Percentiles rank a stretch among this genome's conserved stretches.
These are phyloP conservation scores for Lentinula aciculospora DNA, from an alignment of 768 basidiomycete species.

Conservation along the genomic window DNA sequence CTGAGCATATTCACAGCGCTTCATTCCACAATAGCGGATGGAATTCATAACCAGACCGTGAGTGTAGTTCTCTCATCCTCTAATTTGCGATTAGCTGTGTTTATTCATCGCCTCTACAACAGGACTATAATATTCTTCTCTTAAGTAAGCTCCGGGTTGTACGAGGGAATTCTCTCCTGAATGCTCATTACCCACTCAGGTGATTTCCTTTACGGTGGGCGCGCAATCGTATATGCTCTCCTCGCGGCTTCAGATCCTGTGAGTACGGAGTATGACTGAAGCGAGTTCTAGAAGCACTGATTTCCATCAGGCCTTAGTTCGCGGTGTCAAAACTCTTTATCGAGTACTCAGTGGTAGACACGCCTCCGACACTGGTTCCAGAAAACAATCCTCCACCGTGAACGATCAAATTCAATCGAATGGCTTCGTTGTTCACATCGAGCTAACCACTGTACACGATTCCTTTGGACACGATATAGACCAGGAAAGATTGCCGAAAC, in stretches of 20 bases:
- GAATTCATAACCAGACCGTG: constrained; percentile 13
- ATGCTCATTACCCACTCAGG: not conserved
- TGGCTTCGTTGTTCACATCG: constrained; percentile 1
- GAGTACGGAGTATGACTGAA: not conserved
- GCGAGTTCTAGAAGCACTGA: not conserved
- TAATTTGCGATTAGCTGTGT: not conserved
- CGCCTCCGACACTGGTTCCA: not conserved
- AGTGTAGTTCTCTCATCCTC: constrained; percentile 6
- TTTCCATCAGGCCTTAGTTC: constrained; percentile 9
- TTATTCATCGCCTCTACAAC: not conserved
- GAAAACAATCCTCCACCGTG: not conserved
- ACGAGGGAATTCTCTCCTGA: not conserved
- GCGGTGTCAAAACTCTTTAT: constrained; percentile 6
- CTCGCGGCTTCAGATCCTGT: constrained; percentile 15
- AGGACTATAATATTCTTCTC: constrained; percentile 8
- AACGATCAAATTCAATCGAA: not conserved
- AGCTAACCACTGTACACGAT: not conserved
- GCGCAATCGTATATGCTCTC: constrained; percentile 12
- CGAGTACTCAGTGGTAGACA: not conserved
- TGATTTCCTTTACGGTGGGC: constrained; percentile 15
- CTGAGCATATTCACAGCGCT: constrained; percentile 12
- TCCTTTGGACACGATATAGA: not conserved
- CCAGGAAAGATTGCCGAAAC: not conserved
- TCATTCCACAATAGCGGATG: constrained; percentile 9
- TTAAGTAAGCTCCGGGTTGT: constrained; percentile 1